Evolutionary conservation across 2,329 filamentous ascomycete genomes (phyloP), one percentile per base, ranked within the genome.

Genomic region (Ceratocystis diversiconidia): DNA sequence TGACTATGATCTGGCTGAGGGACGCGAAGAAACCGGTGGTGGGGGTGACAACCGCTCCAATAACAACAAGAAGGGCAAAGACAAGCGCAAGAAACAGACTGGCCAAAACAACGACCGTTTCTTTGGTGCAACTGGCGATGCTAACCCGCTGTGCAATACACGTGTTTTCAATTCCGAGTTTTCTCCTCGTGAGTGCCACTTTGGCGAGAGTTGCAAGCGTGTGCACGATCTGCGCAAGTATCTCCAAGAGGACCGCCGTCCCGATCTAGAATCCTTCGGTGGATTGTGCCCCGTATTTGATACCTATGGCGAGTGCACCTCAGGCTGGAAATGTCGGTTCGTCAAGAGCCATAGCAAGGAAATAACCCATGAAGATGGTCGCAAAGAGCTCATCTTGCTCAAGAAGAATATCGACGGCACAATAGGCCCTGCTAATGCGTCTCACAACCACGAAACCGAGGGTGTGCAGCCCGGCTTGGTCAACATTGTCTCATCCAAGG

Each of bases 281-380:
- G 88, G 89, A 5, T 79, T 87, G 68, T 99, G 94, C 72, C 92
- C 92, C 0, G 82, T 95, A 7, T 96, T 85, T 74, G 86, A 89
- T 69, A 79, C 79, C 17, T 83, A 87, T 69, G 92, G 92, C 12
- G 84, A 80, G 68, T 99, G 94, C 71, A 81, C 83, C 61, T 84
- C 87, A 15, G 94, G 94, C 5, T 99, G 92, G 92, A 95, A 92
- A 74, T 99, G 94, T 74, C 87, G 92, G 25, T 95, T 96, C 72
- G 88, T 90, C 43, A 82, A 82, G 69, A 95, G 90, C 69, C 94
- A 99, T 75, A 94, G 90, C 71, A 81, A 85, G 68, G 92, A 97
- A 75, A 76, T 89, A 28, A 84, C 88, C 69, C 84, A 80, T 22
- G 85, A 86, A 64, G 92, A 95, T 73, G 92, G 91, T 7, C 83